A percentile compares a stretch with the other conserved stretches of the same genome.
These are phyloP conservation scores for Termitomyces sp. DNA, from an alignment of 768 basidiomycete species.

Conservation along the genomic window DNA sequence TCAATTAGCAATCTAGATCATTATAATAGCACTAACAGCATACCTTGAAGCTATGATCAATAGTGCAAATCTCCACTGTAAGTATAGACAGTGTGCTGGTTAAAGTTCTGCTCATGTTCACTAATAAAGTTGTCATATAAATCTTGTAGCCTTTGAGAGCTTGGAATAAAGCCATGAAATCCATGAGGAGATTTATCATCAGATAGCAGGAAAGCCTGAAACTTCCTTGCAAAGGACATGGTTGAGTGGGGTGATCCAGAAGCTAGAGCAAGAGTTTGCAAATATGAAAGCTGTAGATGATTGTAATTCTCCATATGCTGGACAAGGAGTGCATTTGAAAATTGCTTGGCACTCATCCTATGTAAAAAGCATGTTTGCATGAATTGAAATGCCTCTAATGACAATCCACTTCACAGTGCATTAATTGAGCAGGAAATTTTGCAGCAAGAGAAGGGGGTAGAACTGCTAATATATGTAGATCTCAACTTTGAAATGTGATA, in stretches of 20 bases:
- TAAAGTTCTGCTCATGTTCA: neutral
- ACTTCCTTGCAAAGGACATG: neutral
- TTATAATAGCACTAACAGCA: neutral
- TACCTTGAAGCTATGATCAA: slow-evolving; percentile 23
- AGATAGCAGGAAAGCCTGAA: neutral
- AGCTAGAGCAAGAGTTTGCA: neutral
- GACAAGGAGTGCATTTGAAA: slow-evolving; percentile 18
- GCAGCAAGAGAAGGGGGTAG: slow-evolving; percentile 7
- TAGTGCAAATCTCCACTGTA: neutral
- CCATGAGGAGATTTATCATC: neutral
- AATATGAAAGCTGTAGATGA: slow-evolving; percentile 11
- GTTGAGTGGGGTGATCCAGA: neutral
- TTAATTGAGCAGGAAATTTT: slow-evolving; percentile 21
- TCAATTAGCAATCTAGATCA: too few species aligned
- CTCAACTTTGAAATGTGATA: slow-evolving; percentile 12
- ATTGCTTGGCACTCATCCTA: slow-evolving; percentile 24
- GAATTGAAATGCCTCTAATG: slow-evolving; percentile 14
- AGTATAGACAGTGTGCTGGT: neutral
- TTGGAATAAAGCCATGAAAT: neutral
- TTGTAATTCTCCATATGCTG: slow-evolving; percentile 21
- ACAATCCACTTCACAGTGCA: slow-evolving; percentile 17
- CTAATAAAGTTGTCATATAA: neutral
- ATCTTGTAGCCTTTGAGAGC: neutral
- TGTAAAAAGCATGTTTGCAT: slow-evolving; percentile 19
- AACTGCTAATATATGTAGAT: slow-evolving; percentile 2